A percentile compares a stretch with the other conserved stretches of the same genome.
phyloP scores from a whole-genome alignment of 2,329 filamentous ascomycete species.

The Neocucurbitaria cava region DNA sequence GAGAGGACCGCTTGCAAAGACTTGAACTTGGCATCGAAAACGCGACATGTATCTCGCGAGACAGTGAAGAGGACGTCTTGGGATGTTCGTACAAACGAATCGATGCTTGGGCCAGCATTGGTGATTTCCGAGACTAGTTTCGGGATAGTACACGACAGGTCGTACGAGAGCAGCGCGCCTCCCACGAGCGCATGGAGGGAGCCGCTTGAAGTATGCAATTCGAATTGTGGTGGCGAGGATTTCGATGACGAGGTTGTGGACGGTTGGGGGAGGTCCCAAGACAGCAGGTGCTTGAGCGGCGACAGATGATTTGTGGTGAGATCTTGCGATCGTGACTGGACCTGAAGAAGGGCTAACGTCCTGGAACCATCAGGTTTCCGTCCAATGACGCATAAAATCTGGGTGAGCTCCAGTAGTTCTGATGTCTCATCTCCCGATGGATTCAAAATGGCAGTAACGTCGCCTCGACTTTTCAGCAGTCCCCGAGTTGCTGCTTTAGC shows the following conservation, averaged over 20 bases:
- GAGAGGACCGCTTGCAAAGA: slow-evolving; percentile 55
- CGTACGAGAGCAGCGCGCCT: slow-evolving; percentile 66
- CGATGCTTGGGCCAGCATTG: slow-evolving; percentile 59
- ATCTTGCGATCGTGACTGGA: slow-evolving; percentile 42
- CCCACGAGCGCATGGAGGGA: slow-evolving; percentile 66
- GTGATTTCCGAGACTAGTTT: slow-evolving; percentile 61
- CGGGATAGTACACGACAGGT: slow-evolving; percentile 68
- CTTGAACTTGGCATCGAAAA: slow-evolving; percentile 73
- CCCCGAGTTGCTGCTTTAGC: slow-evolving; percentile 52
- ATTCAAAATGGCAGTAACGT: slow-evolving; percentile 51
- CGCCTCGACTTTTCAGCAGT: slow-evolving; percentile 53
- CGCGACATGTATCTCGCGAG: slow-evolving; percentile 60
- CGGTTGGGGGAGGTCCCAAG: slow-evolving; percentile 35
- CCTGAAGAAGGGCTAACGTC: slow-evolving; percentile 34
- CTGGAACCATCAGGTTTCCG: slow-evolving; percentile 24
- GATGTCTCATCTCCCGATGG: slow-evolving; percentile 31
- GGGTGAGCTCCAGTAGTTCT: slow-evolving; percentile 44
- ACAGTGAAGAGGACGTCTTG: slow-evolving; percentile 70
- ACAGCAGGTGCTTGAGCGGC: slow-evolving; percentile 42
- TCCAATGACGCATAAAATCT: slow-evolving; percentile 43
- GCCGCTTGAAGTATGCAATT: slow-evolving; percentile 69
- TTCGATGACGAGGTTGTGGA: slow-evolving; percentile 12
- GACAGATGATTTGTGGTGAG: slow-evolving; percentile 35
- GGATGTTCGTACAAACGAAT: slow-evolving; percentile 71
- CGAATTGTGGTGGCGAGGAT: slow-evolving; percentile 49